Conservation (phyloP, 78 protist species). For the Tieghemostelium lacteum region DNA sequence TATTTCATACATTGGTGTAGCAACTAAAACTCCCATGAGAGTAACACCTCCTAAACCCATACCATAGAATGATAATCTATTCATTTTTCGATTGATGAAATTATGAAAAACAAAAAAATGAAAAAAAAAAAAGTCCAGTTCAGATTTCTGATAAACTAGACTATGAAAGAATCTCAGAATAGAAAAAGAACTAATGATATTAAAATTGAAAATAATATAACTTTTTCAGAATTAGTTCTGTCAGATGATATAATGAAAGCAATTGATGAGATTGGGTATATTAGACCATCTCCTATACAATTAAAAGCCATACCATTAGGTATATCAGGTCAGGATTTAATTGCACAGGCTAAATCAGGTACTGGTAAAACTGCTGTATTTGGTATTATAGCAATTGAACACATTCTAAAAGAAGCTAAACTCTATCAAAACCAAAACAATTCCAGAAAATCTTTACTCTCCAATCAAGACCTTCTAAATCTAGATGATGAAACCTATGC, state of each 20-base stretch:
- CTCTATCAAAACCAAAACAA: too few relatives aligned
- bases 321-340: conserved; percentile 65
- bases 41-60: conserved; percentile 1
- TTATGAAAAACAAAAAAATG: conserved; percentile 8
- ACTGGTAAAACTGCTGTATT: conserved; percentile 88
- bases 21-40: conserved; percentile 2
- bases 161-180: neutral
- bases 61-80: conserved; percentile 4
- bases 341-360: conserved; percentile 85
- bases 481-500: conserved; percentile 59
- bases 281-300: conserved; percentile 87
- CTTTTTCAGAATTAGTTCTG: conserved; percentile 41
- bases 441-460: too few relatives aligned
- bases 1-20: conserved; percentile 18
- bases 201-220: conserved; percentile 25
- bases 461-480: conserved; percentile 15
- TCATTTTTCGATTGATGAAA: conserved; percentile 6
- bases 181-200: conserved; percentile 72
- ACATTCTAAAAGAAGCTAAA: neutral
- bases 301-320: conserved; percentile 75
- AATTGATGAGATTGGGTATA: conserved; percentile 15
- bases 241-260: conserved; percentile 15
- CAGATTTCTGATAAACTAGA: neutral
- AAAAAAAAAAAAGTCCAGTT: neutral
- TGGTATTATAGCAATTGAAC: conserved; percentile 45